Evolutionary conservation across 169 alveolate species (phyloP).

Genomic region (Eimeria praecox): DNA sequence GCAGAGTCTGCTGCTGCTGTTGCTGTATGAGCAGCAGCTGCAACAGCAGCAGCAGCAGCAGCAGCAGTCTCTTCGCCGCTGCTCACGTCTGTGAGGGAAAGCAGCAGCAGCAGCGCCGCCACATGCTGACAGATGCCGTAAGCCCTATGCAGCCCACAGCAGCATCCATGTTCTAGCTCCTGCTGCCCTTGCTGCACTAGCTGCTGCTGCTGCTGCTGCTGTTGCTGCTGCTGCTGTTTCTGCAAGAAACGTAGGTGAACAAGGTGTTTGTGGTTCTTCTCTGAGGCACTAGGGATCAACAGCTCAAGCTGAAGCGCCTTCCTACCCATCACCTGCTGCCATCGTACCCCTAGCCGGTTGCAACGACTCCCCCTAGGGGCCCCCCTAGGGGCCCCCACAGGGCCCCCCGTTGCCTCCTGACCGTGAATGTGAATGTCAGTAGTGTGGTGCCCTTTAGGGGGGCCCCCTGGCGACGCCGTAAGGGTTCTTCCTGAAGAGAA

Average conservation of each 20-base stretch:
- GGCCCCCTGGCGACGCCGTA: too few species aligned
- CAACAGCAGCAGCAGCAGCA: not conserved
- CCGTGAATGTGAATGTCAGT: too few species aligned
- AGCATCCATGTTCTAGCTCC: not conserved
- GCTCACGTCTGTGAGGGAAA: not conserved
- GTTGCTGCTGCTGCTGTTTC: constrained; percentile 12
- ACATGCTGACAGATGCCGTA: constrained; percentile 16
- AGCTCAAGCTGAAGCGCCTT: not conserved
- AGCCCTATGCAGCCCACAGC: constrained; percentile 22
- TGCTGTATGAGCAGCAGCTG: not conserved
- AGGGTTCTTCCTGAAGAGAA: not conserved
- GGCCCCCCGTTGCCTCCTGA: not conserved
- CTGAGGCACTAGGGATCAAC: not conserved
- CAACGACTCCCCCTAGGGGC: not conserved
- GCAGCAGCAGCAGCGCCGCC: constrained; percentile 33
- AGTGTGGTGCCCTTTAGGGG: too few species aligned
- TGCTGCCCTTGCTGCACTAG: not conserved
- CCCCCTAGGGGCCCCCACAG: not conserved
- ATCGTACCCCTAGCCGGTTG: not conserved
- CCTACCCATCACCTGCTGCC: not conserved
- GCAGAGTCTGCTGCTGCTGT: not conserved
- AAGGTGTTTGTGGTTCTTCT: not conserved
- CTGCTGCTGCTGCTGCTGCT: constrained; percentile 37
- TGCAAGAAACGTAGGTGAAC: not conserved
- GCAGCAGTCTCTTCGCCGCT: not conserved